A percentile compares a stretch with the other conserved stretches of the same genome.
Evolutionary conservation across 192 early-diverging fungal genomes (phyloP).

Genomic region (Allomyces macrogynus): DNA sequence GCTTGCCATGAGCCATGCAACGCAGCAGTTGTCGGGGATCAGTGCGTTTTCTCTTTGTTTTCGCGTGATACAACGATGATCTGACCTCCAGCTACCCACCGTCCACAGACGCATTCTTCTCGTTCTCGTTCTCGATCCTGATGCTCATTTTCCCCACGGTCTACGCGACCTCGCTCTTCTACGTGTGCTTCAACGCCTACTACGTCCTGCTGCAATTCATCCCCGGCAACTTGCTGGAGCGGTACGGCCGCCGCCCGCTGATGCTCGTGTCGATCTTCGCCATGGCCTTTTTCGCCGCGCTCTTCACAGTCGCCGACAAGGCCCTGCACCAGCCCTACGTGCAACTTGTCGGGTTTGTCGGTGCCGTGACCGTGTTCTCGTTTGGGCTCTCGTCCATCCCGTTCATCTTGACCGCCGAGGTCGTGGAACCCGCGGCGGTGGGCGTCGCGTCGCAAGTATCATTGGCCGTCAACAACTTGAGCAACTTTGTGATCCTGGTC

Average conservation of each 20-base stretch:
- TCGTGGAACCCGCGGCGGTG: not conserved
- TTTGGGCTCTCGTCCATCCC: not conserved
- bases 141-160: not conserved
- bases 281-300: not conserved
- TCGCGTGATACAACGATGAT: too few species aligned
- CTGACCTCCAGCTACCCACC: too few species aligned
- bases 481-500: not conserved
- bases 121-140: not conserved
- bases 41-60: not conserved
- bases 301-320: not conserved
- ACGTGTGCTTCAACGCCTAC: not conserved
- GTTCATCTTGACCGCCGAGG: not conserved
- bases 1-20: not conserved
- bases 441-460: not conserved
- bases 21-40: not conserved
- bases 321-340: not conserved
- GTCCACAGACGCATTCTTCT: not conserved
- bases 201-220: not conserved
- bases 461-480: not conserved
- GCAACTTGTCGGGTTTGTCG: not conserved
- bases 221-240: not conserved
- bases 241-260: not conserved
- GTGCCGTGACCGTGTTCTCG: not conserved
- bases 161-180: not conserved
- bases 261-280: not conserved